Conservation (phyloP, 805 yeast genomes). For the Myxozyma mucilagina region DNA sequence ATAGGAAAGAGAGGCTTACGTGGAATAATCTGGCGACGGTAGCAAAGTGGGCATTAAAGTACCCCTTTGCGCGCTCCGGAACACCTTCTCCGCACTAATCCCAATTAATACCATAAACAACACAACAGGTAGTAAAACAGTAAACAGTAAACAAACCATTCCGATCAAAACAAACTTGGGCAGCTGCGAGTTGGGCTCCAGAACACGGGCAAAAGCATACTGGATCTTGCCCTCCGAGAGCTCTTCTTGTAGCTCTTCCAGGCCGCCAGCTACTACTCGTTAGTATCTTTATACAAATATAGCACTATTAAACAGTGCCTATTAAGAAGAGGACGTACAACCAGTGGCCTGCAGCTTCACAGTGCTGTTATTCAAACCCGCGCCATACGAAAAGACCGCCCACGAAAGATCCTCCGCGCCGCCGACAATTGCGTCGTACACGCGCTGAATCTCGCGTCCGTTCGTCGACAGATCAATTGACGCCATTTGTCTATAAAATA, state of each 20-base stretch:
- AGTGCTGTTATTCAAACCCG: slow-evolving; percentile 45
- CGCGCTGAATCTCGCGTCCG: slow-evolving; percentile 34
- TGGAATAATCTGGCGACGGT: slow-evolving; percentile 44
- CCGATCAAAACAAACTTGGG: slow-evolving; percentile 82
- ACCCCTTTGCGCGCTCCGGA: slow-evolving; percentile 54
- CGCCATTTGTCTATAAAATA: slow-evolving; percentile 12
- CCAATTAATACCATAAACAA: background rate
- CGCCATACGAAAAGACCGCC: slow-evolving; percentile 78
- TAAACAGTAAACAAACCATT: slow-evolving; percentile 51
- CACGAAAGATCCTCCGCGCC: slow-evolving; percentile 72
- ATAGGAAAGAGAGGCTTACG: slow-evolving; percentile 13
- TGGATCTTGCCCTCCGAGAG: slow-evolving; percentile 87
- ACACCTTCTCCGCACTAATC: slow-evolving; percentile 86
- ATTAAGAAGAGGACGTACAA: slow-evolving; percentile 26
- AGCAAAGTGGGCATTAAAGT: slow-evolving; percentile 46
- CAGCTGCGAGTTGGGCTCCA: slow-evolving; percentile 89
- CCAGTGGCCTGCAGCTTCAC: slow-evolving; percentile 44
- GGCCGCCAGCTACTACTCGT: slow-evolving; percentile 49
- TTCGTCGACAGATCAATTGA: slow-evolving; percentile 31
- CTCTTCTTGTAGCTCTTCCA: slow-evolving; percentile 73
- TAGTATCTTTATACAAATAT: background rate
- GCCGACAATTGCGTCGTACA: slow-evolving; percentile 75
- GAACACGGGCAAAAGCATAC: slow-evolving; percentile 84
- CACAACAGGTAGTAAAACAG: background rate
- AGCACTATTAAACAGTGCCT: background rate